phyloP scores from a whole-genome alignment of 345 rosid species.

The Xanthoceras sorbifolium region DNA sequence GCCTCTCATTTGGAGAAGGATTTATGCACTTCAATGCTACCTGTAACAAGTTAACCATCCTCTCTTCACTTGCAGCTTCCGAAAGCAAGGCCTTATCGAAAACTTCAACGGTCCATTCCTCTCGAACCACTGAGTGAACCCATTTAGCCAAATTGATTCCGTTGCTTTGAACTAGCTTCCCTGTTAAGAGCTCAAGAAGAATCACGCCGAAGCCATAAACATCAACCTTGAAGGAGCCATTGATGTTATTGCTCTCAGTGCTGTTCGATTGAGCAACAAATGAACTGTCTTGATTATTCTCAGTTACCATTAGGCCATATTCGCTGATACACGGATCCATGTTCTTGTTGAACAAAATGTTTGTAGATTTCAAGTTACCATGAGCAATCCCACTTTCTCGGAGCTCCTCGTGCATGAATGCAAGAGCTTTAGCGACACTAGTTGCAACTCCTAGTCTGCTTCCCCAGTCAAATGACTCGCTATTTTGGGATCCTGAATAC shows the following conservation, averaged over 20 bases:
- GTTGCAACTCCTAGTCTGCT: slow-evolving; percentile 53
- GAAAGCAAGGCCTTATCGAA: slow-evolving; percentile 44
- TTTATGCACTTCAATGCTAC: slow-evolving; percentile 53
- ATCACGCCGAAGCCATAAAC: slow-evolving; percentile 50
- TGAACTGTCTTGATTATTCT: slow-evolving; percentile 34
- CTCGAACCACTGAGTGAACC: slow-evolving; percentile 56
- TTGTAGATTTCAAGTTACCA: slow-evolving; percentile 66
- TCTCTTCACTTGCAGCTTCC: slow-evolving; percentile 56
- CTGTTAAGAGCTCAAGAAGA: slow-evolving; percentile 68
- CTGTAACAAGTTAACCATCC: slow-evolving; percentile 54
- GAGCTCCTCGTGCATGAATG: slow-evolving; percentile 49
- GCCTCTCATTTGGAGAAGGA: slow-evolving; percentile 45
- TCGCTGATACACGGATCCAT: slow-evolving; percentile 61
- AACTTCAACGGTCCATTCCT: slow-evolving; percentile 70
- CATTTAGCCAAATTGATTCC: slow-evolving; percentile 51
- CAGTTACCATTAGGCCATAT: slow-evolving; percentile 50
- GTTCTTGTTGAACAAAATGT: slow-evolving; percentile 47
- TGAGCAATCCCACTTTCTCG: slow-evolving; percentile 46
- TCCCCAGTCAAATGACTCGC: slow-evolving; percentile 46
- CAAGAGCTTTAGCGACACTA: slow-evolving; percentile 40
- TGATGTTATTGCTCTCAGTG: not conserved
- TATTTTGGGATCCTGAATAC: slow-evolving; percentile 43
- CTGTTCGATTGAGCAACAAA: slow-evolving; percentile 16
- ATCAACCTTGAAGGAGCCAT: slow-evolving; percentile 43
- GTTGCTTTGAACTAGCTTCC: slow-evolving; percentile 47